Base-by-base conservation (phyloP, 108 stramenopile species). In the Cyclotella choctawhatcheeana region DNA sequence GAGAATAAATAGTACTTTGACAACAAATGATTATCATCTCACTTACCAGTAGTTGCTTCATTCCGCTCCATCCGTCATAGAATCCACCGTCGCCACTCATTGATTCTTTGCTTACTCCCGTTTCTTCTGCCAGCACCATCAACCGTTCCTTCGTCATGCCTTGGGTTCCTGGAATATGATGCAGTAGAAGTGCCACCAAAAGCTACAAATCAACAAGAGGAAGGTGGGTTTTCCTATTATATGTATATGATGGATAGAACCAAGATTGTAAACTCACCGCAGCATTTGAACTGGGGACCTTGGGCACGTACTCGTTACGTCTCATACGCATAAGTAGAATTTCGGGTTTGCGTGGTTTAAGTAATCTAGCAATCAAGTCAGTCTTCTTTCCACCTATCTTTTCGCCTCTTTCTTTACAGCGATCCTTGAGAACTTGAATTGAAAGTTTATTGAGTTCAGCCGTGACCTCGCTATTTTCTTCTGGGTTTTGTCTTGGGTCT, bases 41-140 rank as follows among this genome's bases (percentile, higher is more conserved):
- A n/a, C n/a, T n/a, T n/a, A n/a, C n/a, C n/a, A n/a, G n/a, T 56
- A 85, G 54, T 31, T 58, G 58, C 44, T 73, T 72, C 64, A 85
- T 83, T 1, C 73, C 79, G 53, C 67, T 73, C 85, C 85, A 85
- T 20, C 85, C 85, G 58, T 83, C 82, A 40, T 85, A 85, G 66
- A 76, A 79, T 7, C 79, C 79, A 7, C 82, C 82, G n/a, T 77
- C 78, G 22, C 88, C 85, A n/a, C 83, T 80, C 73, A 86, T 84
- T 12, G 85, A 82, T 31, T 86, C 80, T 43, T 82, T 84, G 29
- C 81, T 83, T n/a, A 88, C 82, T 17, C 85, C 73, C 10, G 82
- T 67, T 45, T 51, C 72, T 70, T 86, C 88, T 10, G 85, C 84
- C 20, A 84, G 53, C 2, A 78, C 82, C 66, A 84, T 77, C 20